Evolutionary conservation across 108 stramenopile species (phyloP).

Genomic region (Skeletonema menzelii): DNA sequence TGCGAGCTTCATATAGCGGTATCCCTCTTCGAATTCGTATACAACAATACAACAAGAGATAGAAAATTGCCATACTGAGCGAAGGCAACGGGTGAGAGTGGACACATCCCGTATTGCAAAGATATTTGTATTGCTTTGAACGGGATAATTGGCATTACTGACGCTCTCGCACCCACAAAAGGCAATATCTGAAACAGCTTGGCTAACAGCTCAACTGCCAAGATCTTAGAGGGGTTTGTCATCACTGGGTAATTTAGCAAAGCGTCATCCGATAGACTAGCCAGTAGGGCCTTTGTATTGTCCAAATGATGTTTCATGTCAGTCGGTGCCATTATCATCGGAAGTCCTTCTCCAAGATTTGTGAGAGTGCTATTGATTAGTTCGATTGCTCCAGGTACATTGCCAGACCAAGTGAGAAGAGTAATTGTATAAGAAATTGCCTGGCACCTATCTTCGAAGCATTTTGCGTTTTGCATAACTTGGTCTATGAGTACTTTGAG

Average conservation of each 20-base stretch:
- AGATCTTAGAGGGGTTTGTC: too few species aligned
- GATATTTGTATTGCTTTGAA: constrained; percentile 17
- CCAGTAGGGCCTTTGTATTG: too few species aligned
- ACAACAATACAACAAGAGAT: background rate
- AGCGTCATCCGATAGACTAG: too few species aligned
- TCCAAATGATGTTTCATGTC: too few species aligned
- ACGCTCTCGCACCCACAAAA: background rate
- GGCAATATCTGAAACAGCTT: background rate
- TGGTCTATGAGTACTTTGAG: constrained; percentile 2
- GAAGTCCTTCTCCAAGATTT: too few species aligned
- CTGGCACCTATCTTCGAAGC: constrained; percentile 20
- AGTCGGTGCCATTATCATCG: too few species aligned
- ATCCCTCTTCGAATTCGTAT: constrained; percentile 1
- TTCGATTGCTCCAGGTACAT: too few species aligned
- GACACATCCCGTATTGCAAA: constrained; percentile 16
- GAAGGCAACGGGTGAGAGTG: constrained; percentile 15
- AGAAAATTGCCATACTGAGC: constrained; percentile 13
- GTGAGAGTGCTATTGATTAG: too few species aligned
- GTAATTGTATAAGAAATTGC: background rate
- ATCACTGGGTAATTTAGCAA: too few species aligned
- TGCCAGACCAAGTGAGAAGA: background rate
- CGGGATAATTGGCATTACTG: background rate
- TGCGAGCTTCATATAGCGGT: background rate
- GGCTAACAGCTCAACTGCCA: constrained; percentile 18
- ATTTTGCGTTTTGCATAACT: constrained; percentile 4